A percentile compares a stretch with the other conserved stretches of the same genome.
These are phyloP conservation scores for Candida yuanshanica DNA, from an alignment of 805 yeast species.

Conservation along the genomic window DNA sequence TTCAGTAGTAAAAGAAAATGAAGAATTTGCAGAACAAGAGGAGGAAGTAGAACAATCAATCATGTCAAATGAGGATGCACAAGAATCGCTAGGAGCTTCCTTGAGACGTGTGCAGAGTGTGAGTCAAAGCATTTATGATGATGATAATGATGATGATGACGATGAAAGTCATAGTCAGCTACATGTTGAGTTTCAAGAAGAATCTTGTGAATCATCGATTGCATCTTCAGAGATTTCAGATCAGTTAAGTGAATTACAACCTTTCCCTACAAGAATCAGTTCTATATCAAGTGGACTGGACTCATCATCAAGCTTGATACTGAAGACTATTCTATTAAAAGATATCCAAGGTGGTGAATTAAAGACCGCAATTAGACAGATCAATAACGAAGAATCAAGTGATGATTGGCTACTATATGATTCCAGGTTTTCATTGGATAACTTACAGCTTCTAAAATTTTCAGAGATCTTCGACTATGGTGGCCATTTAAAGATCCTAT, in stretches of 20 bases:
- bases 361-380: constrained; percentile 22
- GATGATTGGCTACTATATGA: constrained; percentile 40
- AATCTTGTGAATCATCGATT: neutral
- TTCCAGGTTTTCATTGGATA: constrained; percentile 30
- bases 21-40: neutral
- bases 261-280: constrained; percentile 15
- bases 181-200: neutral
- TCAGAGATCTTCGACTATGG: constrained; percentile 29
- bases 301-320: constrained; percentile 6
- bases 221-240: constrained; percentile 2
- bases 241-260: constrained; percentile 4
- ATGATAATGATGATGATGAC: too few species aligned
- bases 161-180: neutral
- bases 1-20: constrained; percentile 1
- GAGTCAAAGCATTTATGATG: neutral
- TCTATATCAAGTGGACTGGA: constrained; percentile 1
- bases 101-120: neutral
- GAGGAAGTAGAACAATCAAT: neutral
- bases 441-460: constrained; percentile 28
- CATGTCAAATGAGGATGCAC: neutral
- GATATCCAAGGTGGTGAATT: constrained; percentile 15
- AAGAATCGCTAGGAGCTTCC: neutral
- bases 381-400: constrained; percentile 15
- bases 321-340: constrained; percentile 18
- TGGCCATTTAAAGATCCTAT: constrained; percentile 27